Conservation (phyloP, 495 filamentous ascomycete species). For the Aeminium ludgeri region DNA sequence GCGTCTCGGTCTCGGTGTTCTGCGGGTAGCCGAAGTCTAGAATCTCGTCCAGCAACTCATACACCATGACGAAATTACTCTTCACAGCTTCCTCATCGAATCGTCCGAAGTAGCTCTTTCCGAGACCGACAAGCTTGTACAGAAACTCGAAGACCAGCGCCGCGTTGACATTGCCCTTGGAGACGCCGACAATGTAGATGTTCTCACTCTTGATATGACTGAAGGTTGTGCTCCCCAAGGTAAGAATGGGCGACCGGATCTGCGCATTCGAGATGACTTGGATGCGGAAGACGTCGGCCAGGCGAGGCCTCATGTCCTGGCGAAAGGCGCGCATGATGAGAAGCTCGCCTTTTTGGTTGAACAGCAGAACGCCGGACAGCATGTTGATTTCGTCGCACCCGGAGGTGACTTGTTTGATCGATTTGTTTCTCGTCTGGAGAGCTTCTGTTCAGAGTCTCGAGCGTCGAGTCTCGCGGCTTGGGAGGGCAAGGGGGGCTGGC, state of each 20-base stretch:
- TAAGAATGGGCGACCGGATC: slow-evolving; percentile 93
- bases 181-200: slow-evolving; percentile 94
- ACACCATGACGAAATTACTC: slow-evolving; percentile 98
- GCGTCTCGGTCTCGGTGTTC: slow-evolving; percentile 95
- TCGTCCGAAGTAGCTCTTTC: slow-evolving; percentile 94
- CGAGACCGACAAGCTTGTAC: slow-evolving; percentile 76
- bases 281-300: slow-evolving; percentile 98
- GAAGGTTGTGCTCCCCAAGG: slow-evolving; percentile 93
- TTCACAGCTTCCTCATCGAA: slow-evolving; percentile 99
- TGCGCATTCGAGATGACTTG: slow-evolving; percentile 98
- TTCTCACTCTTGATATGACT: slow-evolving; percentile 99
- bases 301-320: slow-evolving; percentile 87
- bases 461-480: too few species aligned
- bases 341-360: slow-evolving; percentile 99
- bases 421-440: neutral
- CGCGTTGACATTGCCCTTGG: slow-evolving; percentile 99
- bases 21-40: slow-evolving; percentile 99
- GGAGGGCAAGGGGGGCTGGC: too few species aligned
- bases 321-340: slow-evolving; percentile 98
- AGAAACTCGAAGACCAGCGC: slow-evolving; percentile 97
- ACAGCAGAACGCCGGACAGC: slow-evolving; percentile 91
- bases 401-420: slow-evolving; percentile 1
- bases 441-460: too few species aligned
- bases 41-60: slow-evolving; percentile 96
- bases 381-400: slow-evolving; percentile 30